A percentile compares a stretch with the other conserved stretches of the same genome.
Conservation (phyloP, 2,329 filamentous ascomycete species). For the Neophaeococcomyces mojaviensis region DNA sequence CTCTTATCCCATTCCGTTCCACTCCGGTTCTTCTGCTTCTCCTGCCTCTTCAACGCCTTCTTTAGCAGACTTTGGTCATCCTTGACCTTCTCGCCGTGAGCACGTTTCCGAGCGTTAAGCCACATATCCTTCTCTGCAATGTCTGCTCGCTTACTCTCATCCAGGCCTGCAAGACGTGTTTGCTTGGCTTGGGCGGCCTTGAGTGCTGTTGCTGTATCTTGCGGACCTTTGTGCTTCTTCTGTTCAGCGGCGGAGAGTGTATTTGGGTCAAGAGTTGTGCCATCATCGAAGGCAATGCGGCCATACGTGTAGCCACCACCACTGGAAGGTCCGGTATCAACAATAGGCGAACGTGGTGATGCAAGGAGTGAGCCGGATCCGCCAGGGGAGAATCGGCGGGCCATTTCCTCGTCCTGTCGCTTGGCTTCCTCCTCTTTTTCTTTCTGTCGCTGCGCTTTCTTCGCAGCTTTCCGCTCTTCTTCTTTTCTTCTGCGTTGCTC, state of each 20-base stretch:
- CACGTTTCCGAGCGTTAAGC: slow-evolving; percentile 82
- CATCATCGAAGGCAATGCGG: slow-evolving; percentile 82
- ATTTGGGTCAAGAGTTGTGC: slow-evolving; percentile 67
- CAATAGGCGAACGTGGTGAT: slow-evolving; percentile 45
- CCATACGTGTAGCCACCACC: slow-evolving; percentile 77
- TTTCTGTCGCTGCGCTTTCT: slow-evolving; percentile 72
- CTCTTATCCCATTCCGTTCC: slow-evolving; percentile 79
- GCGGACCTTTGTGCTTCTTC: slow-evolving; percentile 63
- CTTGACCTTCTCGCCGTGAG: slow-evolving; percentile 79
- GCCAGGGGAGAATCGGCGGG: slow-evolving; percentile 47
- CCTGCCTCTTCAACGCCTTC: slow-evolving; percentile 91
- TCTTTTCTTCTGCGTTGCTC: slow-evolving; percentile 83
- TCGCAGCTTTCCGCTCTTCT: slow-evolving; percentile 75
- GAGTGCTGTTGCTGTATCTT: slow-evolving; percentile 79
- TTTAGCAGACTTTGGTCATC: slow-evolving; percentile 83
- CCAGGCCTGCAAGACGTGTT: slow-evolving; percentile 65
- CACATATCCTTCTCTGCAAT: slow-evolving; percentile 91
- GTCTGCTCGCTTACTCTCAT: slow-evolving; percentile 72
- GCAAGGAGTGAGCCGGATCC: slow-evolving; percentile 52
- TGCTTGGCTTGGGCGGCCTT: slow-evolving; percentile 79
- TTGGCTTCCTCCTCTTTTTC: slow-evolving; percentile 73
- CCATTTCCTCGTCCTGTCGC: slow-evolving; percentile 50
- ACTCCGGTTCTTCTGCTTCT: slow-evolving; percentile 82
- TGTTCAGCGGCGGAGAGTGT: slow-evolving; percentile 52
- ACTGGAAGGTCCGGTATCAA: slow-evolving; percentile 23